Base-by-base conservation (phyloP, 441 rosid genomes). In the Omphalea diandra region DNA sequence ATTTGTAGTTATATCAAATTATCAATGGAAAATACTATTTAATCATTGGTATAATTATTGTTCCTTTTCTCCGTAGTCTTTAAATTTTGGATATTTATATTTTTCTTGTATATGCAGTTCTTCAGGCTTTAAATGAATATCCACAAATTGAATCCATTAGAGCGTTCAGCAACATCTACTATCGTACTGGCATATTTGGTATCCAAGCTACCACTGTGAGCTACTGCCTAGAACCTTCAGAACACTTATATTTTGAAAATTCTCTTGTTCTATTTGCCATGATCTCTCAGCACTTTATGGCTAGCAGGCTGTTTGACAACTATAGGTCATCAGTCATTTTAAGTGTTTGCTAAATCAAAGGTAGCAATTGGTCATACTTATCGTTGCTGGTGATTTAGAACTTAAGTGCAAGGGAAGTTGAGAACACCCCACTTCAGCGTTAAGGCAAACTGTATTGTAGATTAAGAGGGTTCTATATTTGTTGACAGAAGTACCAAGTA, bases 141-240 rank as follows among this genome's bases (percentile, higher is more conserved):
- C 91, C 82, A 65, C 82, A 92, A 77, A 82, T 92, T 73, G 86
- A 88, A 20, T 84, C 96, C 26, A 89, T 89, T 77, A 83, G 94
- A 26, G 98, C 99, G 59, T 95, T 95, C 82, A 82, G 81, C 84
- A 90, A 88, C 82, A 83, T 93, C 79, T 90, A 88, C 83, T 83
- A 89, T 73, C 71, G 85, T 50, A 87, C 90, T 38, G 94, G 98
- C 68, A 65, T 93, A 76, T 93, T 95, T 78, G 99, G 97, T 68
- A 89, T 95, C 76, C 86, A 93, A 78, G 93, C 90, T 68, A 80
- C 90, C 83, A 86, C 95, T 9, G 97, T 95, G 81, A 86, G 93
- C 70, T 67, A 17, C 73, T 27, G 44, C 56, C 46, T 1, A 3
- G 46, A 31, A 58, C 47, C 66, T 49, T 47, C 35, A 32, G 44